phyloP scores from a whole-genome alignment of 78 protist species.

The Dictyostelium firmibasis region DNA sequence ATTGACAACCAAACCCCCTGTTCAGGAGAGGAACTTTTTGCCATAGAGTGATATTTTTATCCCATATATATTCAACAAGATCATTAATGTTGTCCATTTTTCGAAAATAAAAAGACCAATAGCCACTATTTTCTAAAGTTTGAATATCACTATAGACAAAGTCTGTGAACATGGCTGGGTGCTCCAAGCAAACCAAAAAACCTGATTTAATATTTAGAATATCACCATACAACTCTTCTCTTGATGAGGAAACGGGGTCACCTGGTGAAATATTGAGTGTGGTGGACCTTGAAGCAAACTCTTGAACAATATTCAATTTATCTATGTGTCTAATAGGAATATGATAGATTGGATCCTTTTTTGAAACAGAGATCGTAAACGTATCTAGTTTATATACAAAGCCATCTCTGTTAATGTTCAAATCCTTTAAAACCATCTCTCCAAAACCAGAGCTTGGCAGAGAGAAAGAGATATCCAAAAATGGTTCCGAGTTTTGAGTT shows the following conservation, averaged over 20 bases:
- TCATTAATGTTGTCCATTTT: not conserved
- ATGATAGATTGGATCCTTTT: not conserved
- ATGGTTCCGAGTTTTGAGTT: not conserved
- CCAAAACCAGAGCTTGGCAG: not conserved
- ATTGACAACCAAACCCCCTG: not conserved
- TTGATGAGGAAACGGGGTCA: not conserved
- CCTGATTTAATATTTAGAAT: not conserved
- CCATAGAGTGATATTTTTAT: not conserved
- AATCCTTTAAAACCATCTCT: not conserved
- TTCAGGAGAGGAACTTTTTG: not conserved
- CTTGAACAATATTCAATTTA: not conserved
- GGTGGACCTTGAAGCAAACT: not conserved
- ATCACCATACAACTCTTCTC: not conserved
- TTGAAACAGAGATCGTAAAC: not conserved
- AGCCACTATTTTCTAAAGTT: not conserved
- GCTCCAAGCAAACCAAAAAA: not conserved
- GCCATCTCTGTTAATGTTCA: not conserved
- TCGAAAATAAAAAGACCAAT: not conserved
- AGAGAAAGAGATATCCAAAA: not conserved
- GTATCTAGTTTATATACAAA: not conserved
- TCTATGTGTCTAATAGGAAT: not conserved
- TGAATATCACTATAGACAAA: not conserved
- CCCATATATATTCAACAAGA: not conserved
- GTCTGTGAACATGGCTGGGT: not conserved
- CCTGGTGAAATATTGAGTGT: not conserved